Evolutionary conservation across 306 rosid genomes (phyloP).

Genomic region (Prunus mongolica): DNA sequence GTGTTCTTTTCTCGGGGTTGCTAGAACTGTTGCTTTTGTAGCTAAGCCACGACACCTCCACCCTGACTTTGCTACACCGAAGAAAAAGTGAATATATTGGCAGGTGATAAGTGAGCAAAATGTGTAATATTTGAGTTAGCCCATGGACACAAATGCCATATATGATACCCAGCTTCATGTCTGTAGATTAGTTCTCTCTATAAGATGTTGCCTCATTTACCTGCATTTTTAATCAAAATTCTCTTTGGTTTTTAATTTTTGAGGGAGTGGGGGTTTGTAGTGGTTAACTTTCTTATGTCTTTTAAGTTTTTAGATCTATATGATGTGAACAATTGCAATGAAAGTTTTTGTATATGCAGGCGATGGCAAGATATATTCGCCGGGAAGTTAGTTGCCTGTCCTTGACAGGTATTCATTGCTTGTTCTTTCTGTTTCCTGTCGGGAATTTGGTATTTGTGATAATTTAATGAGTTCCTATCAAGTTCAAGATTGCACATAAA

Average conservation of each 20-base stretch:
- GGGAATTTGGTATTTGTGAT: too few species aligned
- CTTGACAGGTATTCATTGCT: constrained; percentile 56
- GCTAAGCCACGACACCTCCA: background rate
- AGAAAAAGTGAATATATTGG: background rate
- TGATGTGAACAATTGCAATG: constrained; percentile 5
- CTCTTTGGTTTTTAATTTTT: background rate
- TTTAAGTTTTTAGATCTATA: background rate
- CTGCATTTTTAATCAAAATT: background rate
- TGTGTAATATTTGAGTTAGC: background rate
- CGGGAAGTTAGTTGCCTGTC: constrained; percentile 80
- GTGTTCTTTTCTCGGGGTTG: background rate
- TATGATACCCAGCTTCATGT: background rate
- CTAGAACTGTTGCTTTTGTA: background rate
- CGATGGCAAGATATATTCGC: constrained; percentile 80
- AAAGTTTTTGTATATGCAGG: constrained; percentile 42
- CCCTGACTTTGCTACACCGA: background rate
- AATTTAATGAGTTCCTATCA: background rate
- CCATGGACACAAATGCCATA: background rate
- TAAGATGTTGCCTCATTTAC: background rate
- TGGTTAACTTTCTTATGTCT: background rate
- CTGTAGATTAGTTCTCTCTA: background rate
- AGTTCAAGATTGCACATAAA: background rate
- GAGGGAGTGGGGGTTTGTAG: too few species aligned
- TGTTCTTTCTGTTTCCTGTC: background rate
- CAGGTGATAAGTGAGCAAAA: too few species aligned